Conservation (phyloP, 1,284 basidiomycete species). For the Bjerkandera adusta region DNA sequence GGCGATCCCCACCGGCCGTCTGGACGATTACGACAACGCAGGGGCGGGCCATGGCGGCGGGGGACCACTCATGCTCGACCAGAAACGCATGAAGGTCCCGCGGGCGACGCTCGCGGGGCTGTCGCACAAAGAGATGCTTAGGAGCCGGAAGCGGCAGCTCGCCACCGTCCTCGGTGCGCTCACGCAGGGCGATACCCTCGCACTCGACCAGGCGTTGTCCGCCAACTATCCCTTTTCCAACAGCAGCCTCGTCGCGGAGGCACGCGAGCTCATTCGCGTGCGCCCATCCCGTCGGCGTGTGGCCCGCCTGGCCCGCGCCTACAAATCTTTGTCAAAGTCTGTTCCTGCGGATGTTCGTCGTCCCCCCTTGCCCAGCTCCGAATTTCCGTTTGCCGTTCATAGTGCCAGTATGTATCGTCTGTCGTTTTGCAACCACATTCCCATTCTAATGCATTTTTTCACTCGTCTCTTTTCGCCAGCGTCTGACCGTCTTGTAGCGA, state of each 20-base stretch:
- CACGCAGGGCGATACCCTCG: slow-evolving; percentile 61
- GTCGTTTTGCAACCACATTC: slow-evolving; percentile 12
- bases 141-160: slow-evolving; percentile 63
- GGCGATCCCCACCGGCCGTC: slow-evolving; percentile 23
- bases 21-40: slow-evolving; percentile 24
- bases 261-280: slow-evolving; percentile 24
- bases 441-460: slow-evolving; percentile 14
- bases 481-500: slow-evolving; percentile 63
- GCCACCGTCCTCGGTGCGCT: slow-evolving; percentile 62
- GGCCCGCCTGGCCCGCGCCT: slow-evolving; percentile 29
- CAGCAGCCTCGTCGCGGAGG: slow-evolving; percentile 24
- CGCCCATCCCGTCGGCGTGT: slow-evolving; percentile 30
- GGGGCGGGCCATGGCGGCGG: slow-evolving; percentile 6
- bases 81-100: slow-evolving; percentile 48
- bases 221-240: slow-evolving; percentile 50
- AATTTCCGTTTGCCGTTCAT: slow-evolving; percentile 59
- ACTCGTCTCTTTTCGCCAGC: too few species aligned
- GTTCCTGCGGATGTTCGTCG: slow-evolving; percentile 9
- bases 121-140: slow-evolving; percentile 72
- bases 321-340: slow-evolving; percentile 21
- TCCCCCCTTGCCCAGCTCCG: slow-evolving; percentile 39
- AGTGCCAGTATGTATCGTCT: slow-evolving; percentile 63
- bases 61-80: background rate
- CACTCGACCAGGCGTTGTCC: slow-evolving; percentile 74
- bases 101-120: slow-evolving; percentile 64